These are phyloP conservation scores for Echeveria elegans DNA, from an alignment of 164 flowering plant species.

Conservation along the genomic window DNA sequence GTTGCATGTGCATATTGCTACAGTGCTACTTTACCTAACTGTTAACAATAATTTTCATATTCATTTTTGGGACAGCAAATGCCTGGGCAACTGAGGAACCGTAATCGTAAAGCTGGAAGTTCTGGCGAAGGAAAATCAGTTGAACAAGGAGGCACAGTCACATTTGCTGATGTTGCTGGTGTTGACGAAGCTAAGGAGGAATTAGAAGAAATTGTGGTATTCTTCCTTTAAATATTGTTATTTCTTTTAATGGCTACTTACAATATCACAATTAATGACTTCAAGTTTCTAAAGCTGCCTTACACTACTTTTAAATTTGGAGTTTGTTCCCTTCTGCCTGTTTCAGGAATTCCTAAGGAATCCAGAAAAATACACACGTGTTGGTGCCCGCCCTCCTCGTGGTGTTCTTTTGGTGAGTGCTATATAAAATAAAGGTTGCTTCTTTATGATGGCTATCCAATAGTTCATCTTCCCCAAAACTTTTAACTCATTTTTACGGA, in stretches of 20 bases:
- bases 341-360: constrained; percentile 90
- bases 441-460: not conserved
- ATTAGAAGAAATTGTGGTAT: constrained; percentile 98
- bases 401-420: constrained; percentile 95
- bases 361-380: constrained; percentile 71
- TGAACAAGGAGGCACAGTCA: constrained; percentile 71
- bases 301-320: not conserved
- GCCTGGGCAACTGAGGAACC: constrained; percentile 83
- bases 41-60: not conserved
- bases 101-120: constrained; percentile 71
- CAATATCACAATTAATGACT: not conserved
- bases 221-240: constrained; percentile 7
- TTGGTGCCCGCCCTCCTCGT: constrained; percentile 98
- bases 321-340: constrained; percentile 18
- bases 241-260: not conserved
- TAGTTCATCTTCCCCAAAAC: not conserved
- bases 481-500: not conserved
- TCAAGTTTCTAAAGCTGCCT: not conserved
- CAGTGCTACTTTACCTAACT: not conserved
- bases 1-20: no score
- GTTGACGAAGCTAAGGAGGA: constrained; percentile 99
- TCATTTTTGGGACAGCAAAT: constrained; percentile 37
- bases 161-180: constrained; percentile 97
- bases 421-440: not conserved
- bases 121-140: constrained; percentile 63